These are phyloP conservation scores for Macrolepiota albuminosa DNA, from an alignment of 768 basidiomycete genomes.

Conservation along the genomic window DNA sequence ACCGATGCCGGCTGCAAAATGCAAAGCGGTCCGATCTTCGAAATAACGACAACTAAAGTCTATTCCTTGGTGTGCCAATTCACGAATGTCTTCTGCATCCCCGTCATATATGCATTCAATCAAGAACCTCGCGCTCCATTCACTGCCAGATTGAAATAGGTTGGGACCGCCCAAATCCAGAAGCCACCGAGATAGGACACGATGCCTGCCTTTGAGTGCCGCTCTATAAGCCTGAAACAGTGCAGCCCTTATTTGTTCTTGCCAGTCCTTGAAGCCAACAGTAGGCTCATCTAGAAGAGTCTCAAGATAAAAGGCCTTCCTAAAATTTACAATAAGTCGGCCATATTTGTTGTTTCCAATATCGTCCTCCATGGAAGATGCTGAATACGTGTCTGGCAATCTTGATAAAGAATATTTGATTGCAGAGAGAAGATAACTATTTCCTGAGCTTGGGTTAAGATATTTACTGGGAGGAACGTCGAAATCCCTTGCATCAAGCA, in stretches of 20 bases:
- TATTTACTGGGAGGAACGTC: too few relatives aligned
- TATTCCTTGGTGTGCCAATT: too few relatives aligned
- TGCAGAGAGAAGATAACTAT: neutral
- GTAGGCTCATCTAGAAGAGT: neutral
- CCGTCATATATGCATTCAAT: too few relatives aligned
- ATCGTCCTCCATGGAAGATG: neutral
- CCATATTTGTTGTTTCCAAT: neutral
- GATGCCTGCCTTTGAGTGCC: neutral
- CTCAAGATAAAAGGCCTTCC: neutral
- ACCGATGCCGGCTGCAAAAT: too few relatives aligned
- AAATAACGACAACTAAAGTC: too few relatives aligned
- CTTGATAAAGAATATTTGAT: neutral
- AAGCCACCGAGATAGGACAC: neutral
- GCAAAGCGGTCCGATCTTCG: too few relatives aligned
- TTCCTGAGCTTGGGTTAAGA: neutral
- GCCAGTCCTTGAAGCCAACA: neutral
- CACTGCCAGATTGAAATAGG: neutral
- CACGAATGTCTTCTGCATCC: too few relatives aligned
- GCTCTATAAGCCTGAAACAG: fast-evolving
- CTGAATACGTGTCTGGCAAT: neutral
- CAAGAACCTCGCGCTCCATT: too few relatives aligned
- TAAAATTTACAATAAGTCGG: neutral
- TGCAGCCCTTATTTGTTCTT: neutral
- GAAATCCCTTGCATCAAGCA: too few relatives aligned
- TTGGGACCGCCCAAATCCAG: neutral